Evolutionary conservation across 192 early-diverging fungal genomes (phyloP).

Genomic region (Coemansia sp.): DNA sequence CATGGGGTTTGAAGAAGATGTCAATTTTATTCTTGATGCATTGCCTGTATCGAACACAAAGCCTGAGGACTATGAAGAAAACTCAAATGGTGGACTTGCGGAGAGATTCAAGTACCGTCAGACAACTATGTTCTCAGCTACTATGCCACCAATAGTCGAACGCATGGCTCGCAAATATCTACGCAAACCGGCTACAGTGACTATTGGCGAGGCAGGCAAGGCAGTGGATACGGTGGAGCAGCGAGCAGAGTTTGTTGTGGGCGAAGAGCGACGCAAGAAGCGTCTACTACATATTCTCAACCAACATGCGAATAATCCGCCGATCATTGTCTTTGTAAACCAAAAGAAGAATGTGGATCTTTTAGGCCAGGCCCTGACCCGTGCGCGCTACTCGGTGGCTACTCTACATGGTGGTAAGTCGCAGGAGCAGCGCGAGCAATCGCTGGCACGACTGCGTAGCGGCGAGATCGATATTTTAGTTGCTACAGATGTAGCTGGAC

Average conservation of each 20-base stretch:
- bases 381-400: constrained; percentile 54
- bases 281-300: constrained; percentile 77
- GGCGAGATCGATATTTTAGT: constrained; percentile 86
- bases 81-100: constrained; percentile 16
- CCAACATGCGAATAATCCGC: constrained; percentile 62
- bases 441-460: constrained; percentile 76
- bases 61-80: constrained; percentile 70
- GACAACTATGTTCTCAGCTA: constrained; percentile 99
- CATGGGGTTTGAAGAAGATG: constrained; percentile 93
- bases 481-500: constrained; percentile 97
- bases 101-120: constrained; percentile 67
- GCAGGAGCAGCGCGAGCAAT: constrained; percentile 94
- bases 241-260: constrained; percentile 88
- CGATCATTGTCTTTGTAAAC: constrained; percentile 98
- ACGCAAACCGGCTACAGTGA: constrained; percentile 86
- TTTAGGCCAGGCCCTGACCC: constrained; percentile 66
- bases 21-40: constrained; percentile 93
- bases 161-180: constrained; percentile 92
- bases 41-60: constrained; percentile 89
- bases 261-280: constrained; percentile 71
- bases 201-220: constrained; percentile 94
- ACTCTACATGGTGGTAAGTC: constrained; percentile 95
- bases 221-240: constrained; percentile 97
- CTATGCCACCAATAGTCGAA: constrained; percentile 95
- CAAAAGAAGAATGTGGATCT: constrained; percentile 92